Base-by-base conservation (phyloP, 1,284 basidiomycete genomes). In the Salmacisia buchloeana region DNA sequence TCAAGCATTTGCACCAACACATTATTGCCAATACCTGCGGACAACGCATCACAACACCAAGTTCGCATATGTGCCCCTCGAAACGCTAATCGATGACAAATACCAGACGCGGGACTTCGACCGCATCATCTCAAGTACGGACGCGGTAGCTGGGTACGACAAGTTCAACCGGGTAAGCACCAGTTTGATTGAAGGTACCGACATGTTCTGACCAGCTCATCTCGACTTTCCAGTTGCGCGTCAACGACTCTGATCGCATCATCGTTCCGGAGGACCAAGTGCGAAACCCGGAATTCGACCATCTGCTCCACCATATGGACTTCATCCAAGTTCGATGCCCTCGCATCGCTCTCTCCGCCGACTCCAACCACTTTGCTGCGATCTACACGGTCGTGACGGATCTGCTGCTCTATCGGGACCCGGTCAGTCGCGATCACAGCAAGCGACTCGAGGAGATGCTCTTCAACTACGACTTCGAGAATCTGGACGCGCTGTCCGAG, bases 361-460 rank as follows among this genome's bases (percentile, higher is more conserved):
- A 87, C 67, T 87, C 91, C 43, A 84, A 85, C 49, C 91, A 97
- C 75, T 97, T 93, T 81, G 85, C 88, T 66, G 88, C 88, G 12
- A 87, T 97, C 65, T 94, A 91, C 70, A 88, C 89, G 75, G 87
- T 96, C 67, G 88, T 96, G 68, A 92, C 90, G 6, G 88, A 93
- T 73, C 83, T 97, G 25, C 81, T 94, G 13, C 85, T 96, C 12
- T 93, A 94, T 80, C 88, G 89, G 35, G 92, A 97, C 77, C 89
- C 90, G 4, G 87, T 87, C 18, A 65, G 71, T 54, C 65, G 69
- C 31, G 75, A 76, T 54, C 75, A 74, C 43, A 71, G 72, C 31
- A 75, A 77, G 65, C 68, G 69, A 33, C 69, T 77, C 35, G 90
- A 97, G 81, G 89, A 87, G 25, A 85, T 96, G 73, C 83, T 92